Evolutionary conservation across 805 yeast genomes (phyloP), one percentile per base, ranked within the genome.

Genomic region (Naumovozyma baii): DNA sequence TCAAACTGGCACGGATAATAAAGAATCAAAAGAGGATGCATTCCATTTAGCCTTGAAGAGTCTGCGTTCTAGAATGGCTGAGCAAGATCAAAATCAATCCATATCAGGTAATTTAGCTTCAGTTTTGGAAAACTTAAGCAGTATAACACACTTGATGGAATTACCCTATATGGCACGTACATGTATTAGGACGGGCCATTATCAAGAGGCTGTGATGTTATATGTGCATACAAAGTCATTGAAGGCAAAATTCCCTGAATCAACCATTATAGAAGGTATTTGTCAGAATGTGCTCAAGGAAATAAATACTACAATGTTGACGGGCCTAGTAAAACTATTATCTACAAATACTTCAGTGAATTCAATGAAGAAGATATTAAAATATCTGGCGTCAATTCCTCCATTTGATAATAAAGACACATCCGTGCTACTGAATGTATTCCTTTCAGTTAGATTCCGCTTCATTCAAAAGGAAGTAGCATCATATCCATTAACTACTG

Each of bases 191-290:
- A 80, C 82, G 35, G 95, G 95, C 0, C 83, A 83, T 52, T 92
- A 88, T 55, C 82, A 86, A 26, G 95, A 87, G 52, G 87, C 96
- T 8, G 71, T 90, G 28, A 95, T 90, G 56, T 73, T 90, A 12
- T 81, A 87, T 10, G 72, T 82, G 22, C 78, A 83, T 51, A 77
- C 83, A 1, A 72, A 80, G 45, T 70, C 94, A 39, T 65, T 92
- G 18, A 66, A 72, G 0, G 74, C 78, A 14, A 68, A 94, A 42
- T 88, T 80, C 57, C 84, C 87, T 0, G 54, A 52, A 8, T 50
- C 58, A 5, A 37, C 36, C 3, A 45, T 53, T 8, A 41, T 58
- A 57, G 64, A 35, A 61, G 61, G 44, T 5, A 48, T 56, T 5
- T 47, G 51, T 22, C 40, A 46, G 9, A 47, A 47, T 19, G 59